phyloP scores from a whole-genome alignment of 495 filamentous ascomycete species.

The Rhypophila decipiens region DNA sequence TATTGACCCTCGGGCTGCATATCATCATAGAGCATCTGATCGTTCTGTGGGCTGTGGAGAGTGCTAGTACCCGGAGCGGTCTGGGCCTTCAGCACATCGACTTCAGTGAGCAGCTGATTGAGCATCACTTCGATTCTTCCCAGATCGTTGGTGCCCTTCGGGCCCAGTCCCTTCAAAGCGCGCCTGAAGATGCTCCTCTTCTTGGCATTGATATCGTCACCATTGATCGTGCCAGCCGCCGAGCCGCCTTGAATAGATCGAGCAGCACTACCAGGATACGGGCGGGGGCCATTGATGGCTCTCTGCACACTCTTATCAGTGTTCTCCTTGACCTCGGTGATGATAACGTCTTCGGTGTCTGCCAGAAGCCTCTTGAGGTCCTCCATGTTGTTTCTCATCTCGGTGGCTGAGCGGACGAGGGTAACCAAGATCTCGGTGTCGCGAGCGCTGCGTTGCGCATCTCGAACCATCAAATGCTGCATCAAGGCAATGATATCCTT shows the following conservation, averaged over 20 bases:
- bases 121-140: conserved; percentile 93
- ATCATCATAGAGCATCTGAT: conserved; percentile 49
- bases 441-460: conserved; percentile 91
- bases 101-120: conserved; percentile 81
- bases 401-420: conserved; percentile 85
- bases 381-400: conserved; percentile 96
- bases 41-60: conserved; percentile 28
- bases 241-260: conserved; percentile 50
- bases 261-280: conserved; percentile 60
- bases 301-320: conserved; percentile 78
- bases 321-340: conserved; percentile 75
- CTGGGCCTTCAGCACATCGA: conserved; percentile 76
- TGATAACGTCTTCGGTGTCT: conserved; percentile 76
- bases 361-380: conserved; percentile 90
- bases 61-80: conserved; percentile 35
- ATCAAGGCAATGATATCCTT: conserved; percentile 97
- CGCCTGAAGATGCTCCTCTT: conserved; percentile 85
- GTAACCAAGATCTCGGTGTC: conserved; percentile 97
- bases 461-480: conserved; percentile 96
- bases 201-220: conserved; percentile 70
- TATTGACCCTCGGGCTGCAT: conserved; percentile 50
- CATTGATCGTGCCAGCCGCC: conserved; percentile 52
- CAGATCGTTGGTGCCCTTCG: conserved; percentile 82
- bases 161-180: conserved; percentile 79
- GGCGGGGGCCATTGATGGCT: conserved; percentile 80